A percentile compares a stretch with the other conserved stretches of the same genome.
These are phyloP conservation scores for Aspergillus hancockii DNA, from an alignment of 495 filamentous ascomycete species.

Conservation along the genomic window DNA sequence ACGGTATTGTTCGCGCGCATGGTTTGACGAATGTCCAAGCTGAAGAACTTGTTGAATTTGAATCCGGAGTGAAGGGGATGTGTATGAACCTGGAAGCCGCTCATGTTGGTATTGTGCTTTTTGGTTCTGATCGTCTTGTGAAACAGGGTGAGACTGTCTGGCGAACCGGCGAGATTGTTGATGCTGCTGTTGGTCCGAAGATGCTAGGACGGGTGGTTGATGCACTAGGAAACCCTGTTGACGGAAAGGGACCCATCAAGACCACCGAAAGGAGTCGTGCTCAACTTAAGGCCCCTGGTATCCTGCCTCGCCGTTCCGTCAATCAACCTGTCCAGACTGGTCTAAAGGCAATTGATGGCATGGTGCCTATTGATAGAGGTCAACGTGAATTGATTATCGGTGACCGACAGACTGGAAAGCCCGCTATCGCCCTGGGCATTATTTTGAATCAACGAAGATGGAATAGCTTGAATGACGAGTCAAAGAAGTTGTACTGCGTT, in stretches of 20 bases:
- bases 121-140: constrained; percentile 99
- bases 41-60: constrained; percentile 99
- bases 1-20: constrained; percentile 99
- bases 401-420: constrained; percentile 99
- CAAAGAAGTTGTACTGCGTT: constrained; percentile 98
- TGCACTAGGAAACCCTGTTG: constrained; percentile 97
- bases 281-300: constrained; percentile 98
- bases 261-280: constrained; percentile 91
- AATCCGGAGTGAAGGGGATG: constrained; percentile 99
- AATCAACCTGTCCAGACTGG: constrained; percentile 98
- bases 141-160: constrained; percentile 99
- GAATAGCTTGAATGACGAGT: constrained; percentile 98
- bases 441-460: constrained; percentile 99
- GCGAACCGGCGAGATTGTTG: constrained; percentile 99
- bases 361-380: constrained; percentile 99
- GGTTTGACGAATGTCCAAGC: constrained; percentile 99
- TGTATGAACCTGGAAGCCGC: constrained; percentile 99
- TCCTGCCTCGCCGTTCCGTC: constrained; percentile 94
- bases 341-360: constrained; percentile 98
- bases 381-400: constrained; percentile 99
- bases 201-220: constrained; percentile 98
- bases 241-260: constrained; percentile 96
- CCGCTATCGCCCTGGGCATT: constrained; percentile 95
- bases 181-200: constrained; percentile 90
- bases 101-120: constrained; percentile 99